Evolutionary conservation across 116 monocot genomes (phyloP).

Genomic region (Papilionanthe hybrid): DNA sequence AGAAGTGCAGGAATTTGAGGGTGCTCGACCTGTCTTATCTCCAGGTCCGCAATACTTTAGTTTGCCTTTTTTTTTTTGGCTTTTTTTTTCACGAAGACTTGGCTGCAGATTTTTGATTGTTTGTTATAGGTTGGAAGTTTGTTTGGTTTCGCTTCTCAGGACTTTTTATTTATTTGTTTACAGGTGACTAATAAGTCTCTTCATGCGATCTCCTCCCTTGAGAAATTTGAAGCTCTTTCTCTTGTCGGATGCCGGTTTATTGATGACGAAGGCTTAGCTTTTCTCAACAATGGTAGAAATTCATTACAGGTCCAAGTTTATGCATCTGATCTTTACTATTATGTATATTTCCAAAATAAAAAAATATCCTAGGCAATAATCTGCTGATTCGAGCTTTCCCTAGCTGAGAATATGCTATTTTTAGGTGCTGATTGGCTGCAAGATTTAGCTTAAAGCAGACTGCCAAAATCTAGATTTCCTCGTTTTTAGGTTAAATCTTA

Average conservation of each 20-base stretch:
- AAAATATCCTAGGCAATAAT: too few species aligned
- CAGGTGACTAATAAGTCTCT: conserved; percentile 77
- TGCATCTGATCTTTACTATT: too few species aligned
- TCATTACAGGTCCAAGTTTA: conserved; percentile 48
- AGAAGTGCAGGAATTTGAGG: conserved; percentile 67
- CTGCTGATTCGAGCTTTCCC: too few species aligned
- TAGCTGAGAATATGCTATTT: too few species aligned
- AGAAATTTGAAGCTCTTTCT: conserved; percentile 50
- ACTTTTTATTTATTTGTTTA: not conserved
- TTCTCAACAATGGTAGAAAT: conserved; percentile 47
- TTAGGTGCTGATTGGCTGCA: too few species aligned
- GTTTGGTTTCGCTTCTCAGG: not conserved
- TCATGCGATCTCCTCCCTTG: conserved; percentile 50
- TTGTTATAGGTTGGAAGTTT: not conserved
- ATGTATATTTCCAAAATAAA: too few species aligned
- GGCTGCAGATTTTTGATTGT: not conserved
- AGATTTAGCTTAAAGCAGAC: too few species aligned
- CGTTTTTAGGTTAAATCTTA: too few species aligned
- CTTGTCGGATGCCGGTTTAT: conserved; percentile 63
- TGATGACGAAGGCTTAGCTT: conserved; percentile 62
- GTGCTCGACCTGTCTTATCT: conserved; percentile 72
- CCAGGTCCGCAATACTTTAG: conserved; percentile 23
- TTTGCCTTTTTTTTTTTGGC: not conserved
- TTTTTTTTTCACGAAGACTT: not conserved
- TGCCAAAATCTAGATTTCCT: too few species aligned